Percentiles rank a stretch among this genome's conserved stretches.
Evolutionary conservation across 208 protist species (phyloP).

Genomic region (Crithidia brevicula): DNA sequence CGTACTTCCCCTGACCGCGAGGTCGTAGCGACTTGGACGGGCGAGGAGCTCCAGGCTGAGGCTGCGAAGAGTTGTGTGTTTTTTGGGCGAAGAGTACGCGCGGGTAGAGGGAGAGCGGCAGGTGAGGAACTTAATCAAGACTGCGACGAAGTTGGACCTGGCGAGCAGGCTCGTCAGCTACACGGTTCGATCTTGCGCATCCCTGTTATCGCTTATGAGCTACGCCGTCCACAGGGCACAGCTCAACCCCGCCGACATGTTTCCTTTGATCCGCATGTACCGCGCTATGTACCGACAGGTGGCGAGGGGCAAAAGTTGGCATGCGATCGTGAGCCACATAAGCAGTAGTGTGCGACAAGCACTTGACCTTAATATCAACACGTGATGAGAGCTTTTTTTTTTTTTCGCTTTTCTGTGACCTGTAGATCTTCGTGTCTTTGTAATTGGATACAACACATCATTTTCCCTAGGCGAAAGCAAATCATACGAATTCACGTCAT

Average conservation of each 20-base stretch:
- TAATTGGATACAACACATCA: too few species aligned
- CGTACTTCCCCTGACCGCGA: constrained; percentile 22
- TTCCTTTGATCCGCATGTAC: neutral
- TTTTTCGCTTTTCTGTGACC: too few species aligned
- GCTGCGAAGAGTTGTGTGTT: neutral
- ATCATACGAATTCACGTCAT: too few species aligned
- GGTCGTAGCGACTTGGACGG: neutral
- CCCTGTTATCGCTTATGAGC: neutral
- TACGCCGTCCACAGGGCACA: constrained; percentile 18
- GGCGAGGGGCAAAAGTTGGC: neutral
- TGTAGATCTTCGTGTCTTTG: too few species aligned
- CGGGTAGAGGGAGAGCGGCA: constrained; percentile 17
- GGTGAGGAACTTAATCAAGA: constrained; percentile 22
- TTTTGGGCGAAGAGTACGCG: constrained; percentile 24
- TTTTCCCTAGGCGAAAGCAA: too few species aligned
- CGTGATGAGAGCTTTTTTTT: too few species aligned
- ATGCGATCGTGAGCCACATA: constrained; percentile 1
- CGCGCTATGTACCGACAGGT: neutral
- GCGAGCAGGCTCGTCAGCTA: neutral
- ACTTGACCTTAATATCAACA: too few species aligned
- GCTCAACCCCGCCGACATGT: constrained; percentile 6
- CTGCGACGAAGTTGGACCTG: constrained; percentile 9
- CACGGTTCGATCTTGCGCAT: constrained; percentile 9
- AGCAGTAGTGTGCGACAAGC: neutral
- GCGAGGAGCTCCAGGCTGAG: neutral